phyloP scores from a whole-genome alignment of 2,329 filamentous ascomycete species.

The Fonsecaea erecta region DNA sequence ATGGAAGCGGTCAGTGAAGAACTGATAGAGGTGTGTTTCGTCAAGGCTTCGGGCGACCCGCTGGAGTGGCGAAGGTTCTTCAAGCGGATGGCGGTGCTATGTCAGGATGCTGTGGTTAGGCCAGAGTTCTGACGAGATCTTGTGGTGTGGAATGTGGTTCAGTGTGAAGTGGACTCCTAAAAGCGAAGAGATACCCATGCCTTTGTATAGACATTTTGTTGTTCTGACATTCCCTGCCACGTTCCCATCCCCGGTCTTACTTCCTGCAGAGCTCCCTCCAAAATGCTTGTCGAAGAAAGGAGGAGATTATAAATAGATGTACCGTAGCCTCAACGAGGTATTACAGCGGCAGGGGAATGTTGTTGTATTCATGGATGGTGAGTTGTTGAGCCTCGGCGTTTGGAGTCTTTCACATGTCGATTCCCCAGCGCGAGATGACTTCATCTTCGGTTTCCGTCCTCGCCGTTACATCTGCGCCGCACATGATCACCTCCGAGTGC shows the following conservation, averaged over 20 bases:
- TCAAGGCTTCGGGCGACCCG: slow-evolving; percentile 94
- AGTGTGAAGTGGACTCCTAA: not conserved
- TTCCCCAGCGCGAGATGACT: slow-evolving; percentile 17
- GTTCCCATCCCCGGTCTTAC: no score
- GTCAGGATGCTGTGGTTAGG: slow-evolving; percentile 79
- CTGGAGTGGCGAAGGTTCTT: slow-evolving; percentile 96
- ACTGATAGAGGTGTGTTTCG: slow-evolving; percentile 70
- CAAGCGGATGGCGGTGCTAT: slow-evolving; percentile 88
- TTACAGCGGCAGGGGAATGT: no score
- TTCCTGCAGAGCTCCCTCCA: no score
- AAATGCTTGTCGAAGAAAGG: no score
- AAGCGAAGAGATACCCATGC: slow-evolving; percentile 14
- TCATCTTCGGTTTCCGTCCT: slow-evolving; percentile 23
- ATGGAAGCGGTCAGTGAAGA: slow-evolving; percentile 62
- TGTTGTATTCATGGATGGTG: no score
- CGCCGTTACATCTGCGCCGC: slow-evolving; percentile 5
- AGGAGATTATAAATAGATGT: no score
- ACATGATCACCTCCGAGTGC: slow-evolving; percentile 24
- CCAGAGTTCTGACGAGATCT: slow-evolving; percentile 49
- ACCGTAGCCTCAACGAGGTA: no score
- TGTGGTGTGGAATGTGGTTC: not conserved
- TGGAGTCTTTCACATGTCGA: slow-evolving; percentile 27
- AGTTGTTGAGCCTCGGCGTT: slow-evolving; percentile 19
- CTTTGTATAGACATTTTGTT: slow-evolving; percentile 1
- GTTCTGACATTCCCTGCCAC: not conserved